phyloP scores from a whole-genome alignment of 192 early-diverging fungal species.

The Linderina pennispora region DNA sequence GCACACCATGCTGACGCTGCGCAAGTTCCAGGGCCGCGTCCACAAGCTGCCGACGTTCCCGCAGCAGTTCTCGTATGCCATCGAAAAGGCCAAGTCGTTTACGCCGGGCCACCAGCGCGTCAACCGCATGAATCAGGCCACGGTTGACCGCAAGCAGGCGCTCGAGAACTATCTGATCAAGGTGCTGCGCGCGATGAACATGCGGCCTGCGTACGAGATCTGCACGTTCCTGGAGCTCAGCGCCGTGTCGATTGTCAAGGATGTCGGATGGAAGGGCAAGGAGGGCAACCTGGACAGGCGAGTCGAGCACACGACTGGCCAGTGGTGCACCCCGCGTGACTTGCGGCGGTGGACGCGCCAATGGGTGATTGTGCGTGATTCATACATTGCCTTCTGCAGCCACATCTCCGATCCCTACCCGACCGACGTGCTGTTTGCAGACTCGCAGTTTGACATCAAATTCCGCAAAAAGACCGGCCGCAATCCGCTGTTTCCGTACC shows the following conservation, averaged over 20 bases:
- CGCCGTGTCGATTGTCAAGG: conserved; percentile 63
- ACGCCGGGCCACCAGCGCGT: conserved; percentile 18
- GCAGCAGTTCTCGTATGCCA: conserved; percentile 36
- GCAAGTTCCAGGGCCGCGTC: conserved; percentile 44
- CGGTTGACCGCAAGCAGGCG: conserved; percentile 48
- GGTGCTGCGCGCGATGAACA: conserved; percentile 52
- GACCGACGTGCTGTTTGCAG: conserved; percentile 45
- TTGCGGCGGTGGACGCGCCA: conserved; percentile 53
- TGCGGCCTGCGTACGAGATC: conserved; percentile 61
- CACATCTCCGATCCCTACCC: conserved; percentile 46
- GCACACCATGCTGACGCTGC: conserved; percentile 53
- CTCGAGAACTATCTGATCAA: conserved; percentile 58
- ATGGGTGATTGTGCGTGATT: conserved; percentile 75
- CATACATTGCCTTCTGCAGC: conserved; percentile 50
- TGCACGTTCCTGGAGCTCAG: conserved; percentile 74
- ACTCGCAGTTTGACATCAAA: conserved; percentile 44
- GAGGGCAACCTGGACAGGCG: conserved; percentile 67
- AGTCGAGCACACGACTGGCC: conserved; percentile 47
- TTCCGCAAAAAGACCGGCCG: conserved; percentile 45
- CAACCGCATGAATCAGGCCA: conserved; percentile 29
- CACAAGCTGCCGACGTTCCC: conserved; percentile 38
- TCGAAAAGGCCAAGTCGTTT: conserved; percentile 28
- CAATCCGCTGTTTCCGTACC: conserved; percentile 53
- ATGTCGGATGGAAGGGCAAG: conserved; percentile 83
- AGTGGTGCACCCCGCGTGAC: conserved; percentile 45